Conservation (phyloP, 2,329 filamentous ascomycete species). For the Coleophoma crateriformis region DNA sequence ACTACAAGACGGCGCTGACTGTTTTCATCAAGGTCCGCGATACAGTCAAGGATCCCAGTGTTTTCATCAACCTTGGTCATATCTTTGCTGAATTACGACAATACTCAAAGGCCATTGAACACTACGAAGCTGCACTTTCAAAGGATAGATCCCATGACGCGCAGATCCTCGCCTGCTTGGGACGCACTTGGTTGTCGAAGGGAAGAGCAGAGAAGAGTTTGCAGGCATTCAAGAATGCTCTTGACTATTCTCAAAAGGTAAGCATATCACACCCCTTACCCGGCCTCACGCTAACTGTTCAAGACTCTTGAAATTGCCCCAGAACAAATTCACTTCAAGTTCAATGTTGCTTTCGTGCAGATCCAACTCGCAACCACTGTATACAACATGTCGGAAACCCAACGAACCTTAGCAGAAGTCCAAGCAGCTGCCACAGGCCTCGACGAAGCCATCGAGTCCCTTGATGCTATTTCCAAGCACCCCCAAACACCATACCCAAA, state of each 20-base stretch:
- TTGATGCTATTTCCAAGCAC: slow-evolving; percentile 58
- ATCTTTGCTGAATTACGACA: slow-evolving; percentile 88
- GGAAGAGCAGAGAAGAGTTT: slow-evolving; percentile 60
- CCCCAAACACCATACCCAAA: slow-evolving; percentile 80
- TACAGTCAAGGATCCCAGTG: slow-evolving; percentile 79
- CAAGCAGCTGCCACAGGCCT: slow-evolving; percentile 75
- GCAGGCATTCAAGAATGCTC: slow-evolving; percentile 55
- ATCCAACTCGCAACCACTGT: slow-evolving; percentile 86
- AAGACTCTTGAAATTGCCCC: slow-evolving; percentile 76
- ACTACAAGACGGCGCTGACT: slow-evolving; percentile 73
- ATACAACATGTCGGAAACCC: slow-evolving; percentile 66
- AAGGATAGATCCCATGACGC: slow-evolving; percentile 59
- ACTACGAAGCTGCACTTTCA: slow-evolving; percentile 73
- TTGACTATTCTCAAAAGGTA: slow-evolving; percentile 61
- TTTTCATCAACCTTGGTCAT: slow-evolving; percentile 91
- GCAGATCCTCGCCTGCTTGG: slow-evolving; percentile 64
- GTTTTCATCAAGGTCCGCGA: slow-evolving; percentile 90
- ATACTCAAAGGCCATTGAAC: slow-evolving; percentile 86
- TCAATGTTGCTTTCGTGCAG: slow-evolving; percentile 97
- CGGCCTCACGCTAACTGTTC: slow-evolving; percentile 15
- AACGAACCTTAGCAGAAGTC: slow-evolving; percentile 75
- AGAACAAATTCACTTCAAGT: slow-evolving; percentile 85
- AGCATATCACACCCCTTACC: slow-evolving; percentile 1
- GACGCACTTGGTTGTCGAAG: slow-evolving; percentile 63
- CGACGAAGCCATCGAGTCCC: slow-evolving; percentile 74